Evolutionary conservation across 1,284 basidiomycete genomes (phyloP), one percentile per base, ranked within the genome.

Genomic region (Ganoderma sp.): DNA sequence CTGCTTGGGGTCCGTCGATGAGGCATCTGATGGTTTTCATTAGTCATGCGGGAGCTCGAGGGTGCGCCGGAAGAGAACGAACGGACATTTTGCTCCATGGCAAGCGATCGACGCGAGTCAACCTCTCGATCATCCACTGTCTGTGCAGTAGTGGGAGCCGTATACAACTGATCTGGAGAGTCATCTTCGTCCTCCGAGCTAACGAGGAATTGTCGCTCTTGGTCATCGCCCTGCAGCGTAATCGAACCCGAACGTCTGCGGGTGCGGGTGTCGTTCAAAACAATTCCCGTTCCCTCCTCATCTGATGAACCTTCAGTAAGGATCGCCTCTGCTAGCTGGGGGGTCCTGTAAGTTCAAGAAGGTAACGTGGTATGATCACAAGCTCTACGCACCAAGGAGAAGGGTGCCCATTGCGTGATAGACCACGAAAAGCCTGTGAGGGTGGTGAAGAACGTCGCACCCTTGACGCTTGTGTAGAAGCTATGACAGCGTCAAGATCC

Each of bases 321-420:
- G 68, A 92, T 93, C 1, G 89, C 91, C 77, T 92, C 90, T 15
- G 85, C 90, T 2, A 93, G 85, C 91, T 93, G 71, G 37, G 45
- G 50, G 42, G 63, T 9, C n/a, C 37, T 28, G 41, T 14, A n/a
- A 37, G 37, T 52, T 25, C 12, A 43, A n/a, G 56, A 14, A 3
- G 42, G 19, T 28, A 57, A 6, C 17, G 50, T 10, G 43, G 19
- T 66, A 15, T 22, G n/a, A 34, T 1, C 1, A 60, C 43, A 69
- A 61, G 60, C 68, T 37, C 34, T 6, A 81, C 88, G 68, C 73
- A 92, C 91, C 75, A 94, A 78, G 1, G 91, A 87, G 77, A 92
- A 93, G 3, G 92, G 92, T 10, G 87, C 92, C 94, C 93, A 95
- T 78, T 89, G 88, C 0, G 89, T 87, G 65, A 95, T 84, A 1